Evolutionary conservation across 371 early-diverging fungal species (phyloP).

Genomic region (Mucor racemosus): DNA sequence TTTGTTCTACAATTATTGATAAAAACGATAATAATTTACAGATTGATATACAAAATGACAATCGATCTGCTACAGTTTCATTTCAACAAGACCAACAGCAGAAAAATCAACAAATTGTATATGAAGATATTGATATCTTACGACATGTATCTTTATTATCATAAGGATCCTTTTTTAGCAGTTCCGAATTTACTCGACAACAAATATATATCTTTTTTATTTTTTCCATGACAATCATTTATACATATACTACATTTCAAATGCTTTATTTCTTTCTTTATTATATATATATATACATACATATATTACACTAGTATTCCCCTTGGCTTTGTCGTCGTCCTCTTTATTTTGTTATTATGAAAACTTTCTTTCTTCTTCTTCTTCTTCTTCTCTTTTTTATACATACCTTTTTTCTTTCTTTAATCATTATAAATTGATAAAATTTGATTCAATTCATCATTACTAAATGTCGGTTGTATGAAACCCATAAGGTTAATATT

Average conservation of each 20-base stretch:
- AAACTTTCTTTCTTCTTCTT: background rate
- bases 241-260: background rate
- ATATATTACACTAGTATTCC: background rate
- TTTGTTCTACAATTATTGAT: conserved; percentile 7
- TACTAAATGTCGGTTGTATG: background rate
- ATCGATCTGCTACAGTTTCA: conserved; percentile 10
- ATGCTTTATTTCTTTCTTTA: background rate
- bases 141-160: background rate
- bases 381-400: background rate
- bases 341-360: background rate
- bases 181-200: background rate
- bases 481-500: background rate
- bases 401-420: background rate
- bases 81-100: background rate
- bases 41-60: background rate
- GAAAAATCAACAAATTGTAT: conserved; percentile 1
- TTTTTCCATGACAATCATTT: conserved; percentile 2
- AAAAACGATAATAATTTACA: background rate
- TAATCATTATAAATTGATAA: conserved; percentile 1
- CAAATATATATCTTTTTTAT: background rate
- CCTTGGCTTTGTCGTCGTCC: background rate
- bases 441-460: conserved; percentile 2
- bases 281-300: background rate
- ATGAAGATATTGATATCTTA: conserved; percentile 15
- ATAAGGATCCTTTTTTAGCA: background rate